Base-by-base conservation (phyloP, 345 rosid species). In the Eucalyptus sp. region DNA sequence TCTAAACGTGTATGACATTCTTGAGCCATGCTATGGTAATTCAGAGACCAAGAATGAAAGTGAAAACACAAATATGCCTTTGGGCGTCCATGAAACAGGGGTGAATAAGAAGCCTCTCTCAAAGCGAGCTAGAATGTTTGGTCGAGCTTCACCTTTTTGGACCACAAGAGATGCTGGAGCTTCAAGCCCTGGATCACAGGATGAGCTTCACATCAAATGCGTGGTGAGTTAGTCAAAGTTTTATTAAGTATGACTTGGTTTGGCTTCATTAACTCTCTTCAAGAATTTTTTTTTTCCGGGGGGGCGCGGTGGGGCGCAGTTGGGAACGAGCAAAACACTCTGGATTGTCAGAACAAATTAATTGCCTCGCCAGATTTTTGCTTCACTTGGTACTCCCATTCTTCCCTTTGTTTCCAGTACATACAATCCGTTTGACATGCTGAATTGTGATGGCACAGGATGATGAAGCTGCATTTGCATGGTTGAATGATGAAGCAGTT, bases 401-500 rank as follows among this genome's bases (percentile, higher is more conserved):
- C 60, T 54, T 22, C 27, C 60, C 60, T 22, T 54, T 54, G 60
- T 22, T 54, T 54, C 22, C 46, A 14, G 24, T 86, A 48, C 56
- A 8, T 87, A 22, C 24, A 25, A 46, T 62, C 88, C 4, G 24
- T 27, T 87, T 46, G 29, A 29, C 80, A 7, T 51, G 64, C 14
- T 58, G 22, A 41, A 33, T 29, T 49, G 76, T n/a, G 86, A 76
- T 15, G 49, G 80, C 76, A 62, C 91, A 94, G 95, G 88, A 90
- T n/a, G 96, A 95, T 87, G 93, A 91, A 54, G 89, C 92, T 56
- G 95, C 95, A 7, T 90, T 88, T 7, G 54, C 68, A 22, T 94
- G 95, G 95, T 87, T 95, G 17, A 93, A 94, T 17, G 92, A 94
- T 79, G 93, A 88, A 87, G 86, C 90, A 50, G 94, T 95, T 10